Conservation (phyloP, 257 asterid species). For the Primulina tabacum region DNA sequence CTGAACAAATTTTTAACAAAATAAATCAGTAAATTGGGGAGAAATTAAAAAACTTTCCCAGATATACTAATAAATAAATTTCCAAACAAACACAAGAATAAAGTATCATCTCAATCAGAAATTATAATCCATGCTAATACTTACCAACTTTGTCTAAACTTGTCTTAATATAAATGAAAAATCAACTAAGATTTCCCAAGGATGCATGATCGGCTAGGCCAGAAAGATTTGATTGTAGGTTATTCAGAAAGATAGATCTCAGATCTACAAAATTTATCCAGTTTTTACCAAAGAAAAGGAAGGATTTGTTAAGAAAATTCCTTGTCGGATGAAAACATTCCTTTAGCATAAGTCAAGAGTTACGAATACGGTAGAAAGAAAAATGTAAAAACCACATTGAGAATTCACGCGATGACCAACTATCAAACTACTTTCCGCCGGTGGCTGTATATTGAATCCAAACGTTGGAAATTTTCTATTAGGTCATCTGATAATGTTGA, state of each 20-base stretch:
- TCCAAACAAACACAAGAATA: too few relatives aligned
- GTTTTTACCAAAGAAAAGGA: too few relatives aligned
- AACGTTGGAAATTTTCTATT: slow-evolving; percentile 48
- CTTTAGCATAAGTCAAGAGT: neutral
- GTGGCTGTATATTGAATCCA: slow-evolving; percentile 48
- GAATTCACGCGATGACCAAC: neutral
- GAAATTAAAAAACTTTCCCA: too few relatives aligned
- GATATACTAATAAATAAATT: too few relatives aligned
- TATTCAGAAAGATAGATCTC: neutral
- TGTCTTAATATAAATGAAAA: too few relatives aligned
- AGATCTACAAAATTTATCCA: neutral
- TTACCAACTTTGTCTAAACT: neutral
- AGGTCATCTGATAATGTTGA: slow-evolving; percentile 56
- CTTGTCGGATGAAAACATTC: neutral
- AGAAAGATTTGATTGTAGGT: neutral
- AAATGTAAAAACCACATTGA: too few relatives aligned
- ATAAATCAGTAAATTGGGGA: too few relatives aligned
- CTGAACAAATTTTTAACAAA: too few relatives aligned
- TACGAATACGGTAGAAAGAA: neutral
- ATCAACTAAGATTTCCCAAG: neutral
- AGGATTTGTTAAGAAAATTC: neutral
- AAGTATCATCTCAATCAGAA: neutral
- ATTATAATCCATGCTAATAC: neutral
- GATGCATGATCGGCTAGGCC: neutral
- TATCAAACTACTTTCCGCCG: neutral